Evolutionary conservation across 306 rosid species (phyloP).

Genomic region (Cajanus cajan): DNA sequence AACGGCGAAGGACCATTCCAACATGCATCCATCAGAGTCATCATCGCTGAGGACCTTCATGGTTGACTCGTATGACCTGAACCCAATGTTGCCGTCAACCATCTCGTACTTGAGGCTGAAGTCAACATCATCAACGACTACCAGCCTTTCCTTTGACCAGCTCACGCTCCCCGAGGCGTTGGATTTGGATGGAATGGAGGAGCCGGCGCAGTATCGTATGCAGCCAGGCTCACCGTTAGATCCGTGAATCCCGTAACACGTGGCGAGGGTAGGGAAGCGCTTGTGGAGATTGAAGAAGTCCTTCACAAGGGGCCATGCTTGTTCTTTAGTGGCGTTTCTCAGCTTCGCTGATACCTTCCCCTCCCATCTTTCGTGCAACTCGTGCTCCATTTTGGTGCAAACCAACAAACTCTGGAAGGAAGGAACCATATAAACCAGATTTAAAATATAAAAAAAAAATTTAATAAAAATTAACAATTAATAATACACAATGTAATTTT

Average conservation of each 20-base stretch:
- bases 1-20: slow-evolving; percentile 54
- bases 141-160: slow-evolving; percentile 65
- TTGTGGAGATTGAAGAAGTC: slow-evolving; percentile 74
- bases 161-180: not conserved
- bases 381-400: slow-evolving; percentile 30
- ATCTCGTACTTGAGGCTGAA: slow-evolving; percentile 48
- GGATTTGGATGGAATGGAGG: slow-evolving; percentile 50
- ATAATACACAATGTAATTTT: too few species aligned
- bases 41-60: slow-evolving; percentile 22
- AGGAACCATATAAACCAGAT: too few species aligned
- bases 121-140: slow-evolving; percentile 43
- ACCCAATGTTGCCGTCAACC: slow-evolving; percentile 57
- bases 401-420: too few species aligned
- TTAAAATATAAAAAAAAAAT: too few species aligned
- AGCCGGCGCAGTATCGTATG: slow-evolving; percentile 57
- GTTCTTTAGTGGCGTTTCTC: slow-evolving; percentile 20
- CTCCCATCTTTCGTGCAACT: slow-evolving; percentile 40
- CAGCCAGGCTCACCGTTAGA: slow-evolving; percentile 54
- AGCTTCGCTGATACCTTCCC: slow-evolving; percentile 39
- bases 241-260: slow-evolving; percentile 56
- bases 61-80: slow-evolving; percentile 42
- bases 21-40: slow-evolving; percentile 30
- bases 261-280: slow-evolving; percentile 45
- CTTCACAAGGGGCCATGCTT: slow-evolving; percentile 49
- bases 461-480: too few species aligned